phyloP scores from a whole-genome alignment of 1,284 basidiomycete species.

The Cerioporus squamosus region DNA sequence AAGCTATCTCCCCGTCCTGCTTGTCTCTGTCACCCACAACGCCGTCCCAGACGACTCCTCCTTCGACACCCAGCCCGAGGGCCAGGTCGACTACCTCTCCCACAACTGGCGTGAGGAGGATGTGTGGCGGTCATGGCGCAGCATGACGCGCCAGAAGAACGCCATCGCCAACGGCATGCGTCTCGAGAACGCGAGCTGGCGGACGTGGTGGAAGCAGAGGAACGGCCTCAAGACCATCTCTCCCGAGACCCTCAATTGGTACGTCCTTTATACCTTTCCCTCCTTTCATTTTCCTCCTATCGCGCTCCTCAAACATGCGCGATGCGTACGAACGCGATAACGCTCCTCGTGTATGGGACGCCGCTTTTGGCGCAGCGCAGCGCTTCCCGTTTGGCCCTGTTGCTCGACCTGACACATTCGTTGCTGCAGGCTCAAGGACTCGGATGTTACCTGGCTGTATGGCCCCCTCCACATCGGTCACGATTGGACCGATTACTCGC shows the following conservation, averaged over 20 bases:
- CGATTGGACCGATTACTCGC: conserved; percentile 67
- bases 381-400: conserved; percentile 1
- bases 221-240: conserved; percentile 95
- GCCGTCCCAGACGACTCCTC: conserved; percentile 69
- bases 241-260: conserved; percentile 99
- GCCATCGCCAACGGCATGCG: conserved; percentile 96
- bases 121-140: conserved; percentile 97
- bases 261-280: conserved; percentile 41
- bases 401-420: no score
- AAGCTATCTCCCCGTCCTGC: conserved; percentile 70
- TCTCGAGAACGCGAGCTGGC: conserved; percentile 97
- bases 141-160: conserved; percentile 98
- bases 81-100: conserved; percentile 85
- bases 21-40: conserved; percentile 64
- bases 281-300: conserved; percentile 23
- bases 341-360: conserved; percentile 1
- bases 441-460: conserved; percentile 99
- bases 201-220: conserved; percentile 99
- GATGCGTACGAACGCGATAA: conserved; percentile 13
- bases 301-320: conserved; percentile 16
- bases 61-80: conserved; percentile 65
- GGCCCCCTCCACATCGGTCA: conserved; percentile 94
- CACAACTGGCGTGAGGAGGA: conserved; percentile 99
- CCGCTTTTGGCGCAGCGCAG: conserved; percentile 5
- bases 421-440: conserved; percentile 91